Evolutionary conservation across 345 rosid species (phyloP).

Genomic region (Heritiera littoralis): DNA sequence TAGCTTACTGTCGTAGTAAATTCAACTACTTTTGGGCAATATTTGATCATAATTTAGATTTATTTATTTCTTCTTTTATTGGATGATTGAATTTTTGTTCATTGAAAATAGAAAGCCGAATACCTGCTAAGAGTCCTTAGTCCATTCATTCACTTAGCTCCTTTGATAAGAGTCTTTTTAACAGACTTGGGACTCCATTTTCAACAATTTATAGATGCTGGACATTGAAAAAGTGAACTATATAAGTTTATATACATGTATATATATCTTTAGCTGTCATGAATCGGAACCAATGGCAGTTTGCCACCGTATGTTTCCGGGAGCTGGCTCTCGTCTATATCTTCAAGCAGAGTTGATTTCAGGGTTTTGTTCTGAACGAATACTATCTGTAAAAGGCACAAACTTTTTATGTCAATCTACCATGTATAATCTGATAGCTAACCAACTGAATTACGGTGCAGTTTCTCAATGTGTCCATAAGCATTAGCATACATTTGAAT

Average conservation of each 20-base stretch:
- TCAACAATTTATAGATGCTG: too few species aligned
- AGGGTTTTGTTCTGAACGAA: conserved; percentile 44
- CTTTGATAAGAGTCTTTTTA: too few species aligned
- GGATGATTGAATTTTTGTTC: not conserved
- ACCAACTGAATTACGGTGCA: too few species aligned
- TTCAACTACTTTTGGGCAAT: too few species aligned
- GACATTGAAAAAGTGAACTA: too few species aligned
- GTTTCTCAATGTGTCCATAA: not conserved
- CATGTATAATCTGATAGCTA: not conserved
- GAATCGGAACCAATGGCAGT: conserved; percentile 30
- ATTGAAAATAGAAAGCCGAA: not conserved
- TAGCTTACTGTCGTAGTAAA: not conserved
- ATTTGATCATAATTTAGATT: not conserved
- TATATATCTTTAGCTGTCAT: conserved; percentile 11
- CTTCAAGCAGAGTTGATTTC: conserved; percentile 47
- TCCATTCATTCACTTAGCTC: too few species aligned
- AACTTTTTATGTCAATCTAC: not conserved
- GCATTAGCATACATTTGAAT: not conserved
- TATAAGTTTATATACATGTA: not conserved
- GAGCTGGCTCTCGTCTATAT: conserved; percentile 54
- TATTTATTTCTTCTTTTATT: not conserved
- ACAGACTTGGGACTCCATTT: too few species aligned
- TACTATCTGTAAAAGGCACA: conserved; percentile 34
- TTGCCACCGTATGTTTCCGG: conserved; percentile 49
- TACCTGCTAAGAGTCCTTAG: not conserved